Evolutionary conservation across 169 alveolate genomes (phyloP).

Genomic region (Plasmodium berghei): DNA sequence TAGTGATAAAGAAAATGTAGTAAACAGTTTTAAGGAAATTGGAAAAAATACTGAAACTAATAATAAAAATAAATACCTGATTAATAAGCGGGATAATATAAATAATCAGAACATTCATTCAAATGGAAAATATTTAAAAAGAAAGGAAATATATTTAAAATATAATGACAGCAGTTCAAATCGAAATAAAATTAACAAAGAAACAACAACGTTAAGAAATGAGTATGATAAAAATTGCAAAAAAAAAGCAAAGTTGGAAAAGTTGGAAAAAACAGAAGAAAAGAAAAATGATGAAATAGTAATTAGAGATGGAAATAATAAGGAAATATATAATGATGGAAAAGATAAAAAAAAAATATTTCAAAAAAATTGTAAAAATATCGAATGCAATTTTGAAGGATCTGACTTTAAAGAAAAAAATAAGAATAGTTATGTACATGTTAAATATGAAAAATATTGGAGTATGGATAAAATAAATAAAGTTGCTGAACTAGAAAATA

Average conservation of each 20-base stretch:
- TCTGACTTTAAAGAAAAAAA: neutral
- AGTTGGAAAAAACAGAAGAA: neutral
- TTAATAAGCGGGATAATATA: neutral
- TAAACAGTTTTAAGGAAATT: neutral
- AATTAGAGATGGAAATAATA: too few relatives aligned
- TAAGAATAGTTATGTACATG: constrained; percentile 19
- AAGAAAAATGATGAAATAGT: neutral
- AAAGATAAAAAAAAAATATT: neutral
- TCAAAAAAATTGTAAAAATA: neutral
- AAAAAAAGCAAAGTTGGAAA: neutral
- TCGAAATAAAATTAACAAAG: neutral
- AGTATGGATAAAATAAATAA: constrained; percentile 40
- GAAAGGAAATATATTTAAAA: constrained; percentile 63
- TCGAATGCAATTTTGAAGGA: neutral
- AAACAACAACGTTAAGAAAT: neutral
- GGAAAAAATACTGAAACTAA: neutral
- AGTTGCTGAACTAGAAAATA: constrained; percentile 13
- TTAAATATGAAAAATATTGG: constrained; percentile 66
- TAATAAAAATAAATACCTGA: neutral
- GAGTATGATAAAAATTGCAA: neutral
- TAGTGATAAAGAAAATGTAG: too few relatives aligned
- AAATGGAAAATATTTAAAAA: constrained; percentile 10
- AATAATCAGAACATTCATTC: neutral
- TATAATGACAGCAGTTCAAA: constrained; percentile 13
- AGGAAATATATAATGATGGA: neutral